Base-by-base conservation (phyloP, 1,284 basidiomycete genomes). In the Ustilago crameri region DNA sequence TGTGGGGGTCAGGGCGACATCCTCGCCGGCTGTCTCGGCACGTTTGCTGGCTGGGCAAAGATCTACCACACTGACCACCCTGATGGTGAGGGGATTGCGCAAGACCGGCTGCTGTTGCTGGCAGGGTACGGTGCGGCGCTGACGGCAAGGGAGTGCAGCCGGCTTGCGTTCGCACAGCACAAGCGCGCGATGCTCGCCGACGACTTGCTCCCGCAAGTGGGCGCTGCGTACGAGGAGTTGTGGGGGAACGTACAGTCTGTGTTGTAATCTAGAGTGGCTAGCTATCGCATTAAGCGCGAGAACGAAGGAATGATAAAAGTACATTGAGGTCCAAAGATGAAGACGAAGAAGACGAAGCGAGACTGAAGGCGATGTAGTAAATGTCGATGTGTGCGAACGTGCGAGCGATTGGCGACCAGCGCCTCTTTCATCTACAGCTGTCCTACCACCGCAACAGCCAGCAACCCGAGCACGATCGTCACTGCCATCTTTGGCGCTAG, bases 1-100 rank as follows among this genome's bases (percentile, higher is more conserved):
- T 95, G 93, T 76, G 95, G 95, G 20, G 95, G 95, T 1, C 95
- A 98, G 83, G 95, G 95, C 0, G 95, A 98, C 84, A 90, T 98
- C 45, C 84, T 98, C 51, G 91, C 90, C 73, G 95, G 95, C 5
- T 87, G 88, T 37, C 90, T 93, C 8, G 95, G 93, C 0, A 89
- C 93, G 0, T 89, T 96, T 82, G 86, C 97, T 63, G 94, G 94
- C 1, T 98, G 95, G 95, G 93, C 91, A 3, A 91, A 91, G 82
- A 93, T 92, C 77, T 97, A 92, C 83, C 88, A 90, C 65, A 66
- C 87, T 82, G 42, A 41, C 14, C 38, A 50, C 24, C 18, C 52
- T 0, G 32, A 48, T 5, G 22, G n/a, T 9, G 38, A 52, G 88
- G 51, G 76, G 17, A 32, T 82, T 49, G 9, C 87, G 48, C 51